A percentile compares a stretch with the other conserved stretches of the same genome.
Conservation (phyloP, 2,329 filamentous ascomycete species). For the Paecilomyces formosus region DNA sequence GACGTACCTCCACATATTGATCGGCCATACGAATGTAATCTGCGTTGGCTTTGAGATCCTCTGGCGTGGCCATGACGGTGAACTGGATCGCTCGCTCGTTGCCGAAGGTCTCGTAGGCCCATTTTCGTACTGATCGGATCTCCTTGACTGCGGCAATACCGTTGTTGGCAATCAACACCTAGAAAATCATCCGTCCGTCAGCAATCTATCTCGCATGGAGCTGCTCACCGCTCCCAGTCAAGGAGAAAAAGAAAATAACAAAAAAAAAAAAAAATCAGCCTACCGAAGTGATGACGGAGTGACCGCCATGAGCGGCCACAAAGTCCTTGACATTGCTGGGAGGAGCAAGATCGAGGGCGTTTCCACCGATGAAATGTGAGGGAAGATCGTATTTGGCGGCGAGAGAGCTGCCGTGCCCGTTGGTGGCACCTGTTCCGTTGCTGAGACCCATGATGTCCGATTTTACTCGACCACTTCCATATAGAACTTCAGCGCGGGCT, state of each 20-base stretch:
- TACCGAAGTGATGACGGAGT: conserved; percentile 98
- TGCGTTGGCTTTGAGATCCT: conserved; percentile 94
- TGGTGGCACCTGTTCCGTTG: conserved; percentile 32
- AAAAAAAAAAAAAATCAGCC: conserved; percentile 31
- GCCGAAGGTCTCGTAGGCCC: conserved; percentile 99
- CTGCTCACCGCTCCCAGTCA: not conserved
- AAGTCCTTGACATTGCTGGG: conserved; percentile 93
- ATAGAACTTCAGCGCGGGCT: not conserved
- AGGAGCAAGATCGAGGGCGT: conserved; percentile 72
- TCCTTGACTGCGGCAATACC: conserved; percentile 99
- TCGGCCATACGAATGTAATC: conserved; percentile 99
- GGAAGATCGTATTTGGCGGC: conserved; percentile 76
- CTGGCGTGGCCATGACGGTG: conserved; percentile 98
- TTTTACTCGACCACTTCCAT: conserved; percentile 14
- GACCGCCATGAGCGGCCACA: conserved; percentile 78
- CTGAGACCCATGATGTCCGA: conserved; percentile 31
- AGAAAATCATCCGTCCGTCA: conserved; percentile 5
- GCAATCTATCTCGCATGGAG: not conserved
- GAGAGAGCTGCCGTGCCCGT: conserved; percentile 56
- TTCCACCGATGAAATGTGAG: conserved; percentile 94
- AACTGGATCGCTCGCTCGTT: conserved; percentile 98
- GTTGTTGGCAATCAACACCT: conserved; percentile 99
- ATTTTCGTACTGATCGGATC: conserved; percentile 98
- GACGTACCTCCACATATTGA: conserved; percentile 81
- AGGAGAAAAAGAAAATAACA: not conserved